Evolutionary conservation across 352 stramenopile genomes (phyloP).

Genomic region (Globisporangium nodosum): DNA sequence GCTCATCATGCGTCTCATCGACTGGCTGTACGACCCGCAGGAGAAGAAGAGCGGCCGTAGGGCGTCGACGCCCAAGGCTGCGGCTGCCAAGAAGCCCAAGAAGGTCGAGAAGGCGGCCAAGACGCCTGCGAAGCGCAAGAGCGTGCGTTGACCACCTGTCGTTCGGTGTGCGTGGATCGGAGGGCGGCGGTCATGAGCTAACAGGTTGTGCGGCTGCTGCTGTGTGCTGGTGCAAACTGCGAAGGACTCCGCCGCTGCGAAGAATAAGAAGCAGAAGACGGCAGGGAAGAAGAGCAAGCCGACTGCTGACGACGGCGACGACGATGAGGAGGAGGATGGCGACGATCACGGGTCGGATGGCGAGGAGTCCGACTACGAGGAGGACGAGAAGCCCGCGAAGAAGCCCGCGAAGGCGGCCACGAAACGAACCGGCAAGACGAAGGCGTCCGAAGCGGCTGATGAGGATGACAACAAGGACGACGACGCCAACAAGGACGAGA

Average conservation of each 20-base stretch:
- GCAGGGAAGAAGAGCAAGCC: constrained; percentile 15
- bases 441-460: neutral
- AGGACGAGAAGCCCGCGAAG: neutral
- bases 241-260: constrained; percentile 12
- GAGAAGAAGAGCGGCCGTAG: constrained; percentile 24
- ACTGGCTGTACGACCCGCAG: constrained; percentile 69
- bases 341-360: neutral
- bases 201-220: neutral
- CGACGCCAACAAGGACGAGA: constrained; percentile 8
- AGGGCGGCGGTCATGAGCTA: neutral
- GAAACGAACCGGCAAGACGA: constrained; percentile 11
- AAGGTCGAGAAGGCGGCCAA: constrained; percentile 24
- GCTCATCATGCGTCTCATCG: constrained; percentile 59
- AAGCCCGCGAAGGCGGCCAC: constrained; percentile 14
- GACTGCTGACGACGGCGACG: constrained; percentile 13
- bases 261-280: constrained; percentile 27
- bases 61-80: constrained; percentile 5
- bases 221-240: constrained; percentile 3
- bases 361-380: neutral
- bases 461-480: constrained; percentile 4
- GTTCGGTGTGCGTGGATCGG: too few relatives aligned
- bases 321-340: neutral
- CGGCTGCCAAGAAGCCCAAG: constrained; percentile 11
- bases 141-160: constrained; percentile 11
- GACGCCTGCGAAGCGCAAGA: constrained; percentile 25